These are phyloP conservation scores for Lactarius vividus DNA, from an alignment of 768 basidiomycete species.

Conservation along the genomic window DNA sequence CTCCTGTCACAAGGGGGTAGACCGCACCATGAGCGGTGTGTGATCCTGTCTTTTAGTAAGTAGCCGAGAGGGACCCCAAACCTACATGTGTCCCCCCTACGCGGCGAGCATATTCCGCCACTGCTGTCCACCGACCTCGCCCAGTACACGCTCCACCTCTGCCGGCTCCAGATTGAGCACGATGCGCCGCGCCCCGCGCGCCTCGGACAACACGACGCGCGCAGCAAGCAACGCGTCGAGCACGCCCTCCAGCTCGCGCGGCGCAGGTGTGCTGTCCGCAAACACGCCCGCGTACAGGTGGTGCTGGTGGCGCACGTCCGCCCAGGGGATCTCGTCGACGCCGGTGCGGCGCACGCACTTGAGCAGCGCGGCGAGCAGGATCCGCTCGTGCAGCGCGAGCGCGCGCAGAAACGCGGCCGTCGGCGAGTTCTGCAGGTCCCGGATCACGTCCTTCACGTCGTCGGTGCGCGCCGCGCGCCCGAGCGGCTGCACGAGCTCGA, in stretches of 20 bases:
- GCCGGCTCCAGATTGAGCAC: slow-evolving; percentile 79
- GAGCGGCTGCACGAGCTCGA: slow-evolving; percentile 66
- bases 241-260: slow-evolving; percentile 63
- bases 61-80: background rate
- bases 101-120: slow-evolving; percentile 57
- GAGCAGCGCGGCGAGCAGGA: slow-evolving; percentile 81
- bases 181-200: slow-evolving; percentile 63
- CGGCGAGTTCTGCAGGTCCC: slow-evolving; percentile 87
- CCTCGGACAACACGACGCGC: slow-evolving; percentile 72
- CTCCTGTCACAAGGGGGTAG: slow-evolving; percentile 3
- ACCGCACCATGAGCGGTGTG: background rate
- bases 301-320: slow-evolving; percentile 78
- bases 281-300: slow-evolving; percentile 65
- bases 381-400: slow-evolving; percentile 82
- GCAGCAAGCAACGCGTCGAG: slow-evolving; percentile 76
- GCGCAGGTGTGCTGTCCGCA: slow-evolving; percentile 53
- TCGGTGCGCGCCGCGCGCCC: slow-evolving; percentile 55
- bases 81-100: background rate
- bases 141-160: slow-evolving; percentile 83
- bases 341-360: slow-evolving; percentile 82
- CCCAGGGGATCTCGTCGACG: slow-evolving; percentile 85
- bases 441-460: slow-evolving; percentile 77
- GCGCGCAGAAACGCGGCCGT: slow-evolving; percentile 79
- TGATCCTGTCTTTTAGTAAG: background rate
- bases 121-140: slow-evolving; percentile 67